A percentile compares a stretch with the other conserved stretches of the same genome.
Conservation (phyloP, 1,284 basidiomycete genomes). For the Boletellus dicymbophilus region DNA sequence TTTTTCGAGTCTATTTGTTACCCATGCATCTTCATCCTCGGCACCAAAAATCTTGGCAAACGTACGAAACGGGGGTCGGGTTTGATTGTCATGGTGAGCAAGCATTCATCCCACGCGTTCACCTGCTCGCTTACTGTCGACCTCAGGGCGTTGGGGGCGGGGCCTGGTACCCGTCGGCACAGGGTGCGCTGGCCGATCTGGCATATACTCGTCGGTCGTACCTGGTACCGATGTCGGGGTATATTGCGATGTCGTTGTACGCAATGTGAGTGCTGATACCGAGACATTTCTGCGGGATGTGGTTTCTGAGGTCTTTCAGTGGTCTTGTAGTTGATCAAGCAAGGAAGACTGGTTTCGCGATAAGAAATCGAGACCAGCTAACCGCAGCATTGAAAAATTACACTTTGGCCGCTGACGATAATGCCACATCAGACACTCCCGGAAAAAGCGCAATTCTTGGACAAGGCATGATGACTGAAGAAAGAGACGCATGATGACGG, state of each 20-base stretch:
- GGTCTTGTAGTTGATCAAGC: slow-evolving; percentile 56
- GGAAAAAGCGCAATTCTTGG: slow-evolving; percentile 8
- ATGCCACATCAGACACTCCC: slow-evolving; percentile 4
- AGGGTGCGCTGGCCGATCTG: slow-evolving; percentile 66
- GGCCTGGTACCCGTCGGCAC: slow-evolving; percentile 75
- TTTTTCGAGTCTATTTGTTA: slow-evolving; percentile 80
- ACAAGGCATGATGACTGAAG: slow-evolving; percentile 6
- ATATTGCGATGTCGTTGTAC: slow-evolving; percentile 58
- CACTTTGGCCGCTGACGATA: neutral
- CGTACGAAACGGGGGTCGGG: slow-evolving; percentile 73
- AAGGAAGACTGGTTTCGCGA: slow-evolving; percentile 47
- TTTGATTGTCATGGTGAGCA: slow-evolving; percentile 63
- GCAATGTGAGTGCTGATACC: slow-evolving; percentile 48
- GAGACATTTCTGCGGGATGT: neutral
- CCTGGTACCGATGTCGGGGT: slow-evolving; percentile 60
- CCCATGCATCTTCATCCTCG: slow-evolving; percentile 72
- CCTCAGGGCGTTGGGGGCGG: slow-evolving; percentile 68
- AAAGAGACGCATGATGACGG: no score
- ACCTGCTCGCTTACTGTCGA: slow-evolving; percentile 2
- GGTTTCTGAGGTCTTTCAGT: slow-evolving; percentile 29
- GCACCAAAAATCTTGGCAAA: slow-evolving; percentile 68
- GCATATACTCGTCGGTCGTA: slow-evolving; percentile 55
- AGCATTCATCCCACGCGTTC: slow-evolving; percentile 3
- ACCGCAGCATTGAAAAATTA: slow-evolving; percentile 10
- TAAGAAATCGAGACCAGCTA: slow-evolving; percentile 49